Percentiles rank a stretch among this genome's conserved stretches.
Conservation (phyloP, 164 flowering plant genomes). For the Chloranthus sessilifolius region DNA sequence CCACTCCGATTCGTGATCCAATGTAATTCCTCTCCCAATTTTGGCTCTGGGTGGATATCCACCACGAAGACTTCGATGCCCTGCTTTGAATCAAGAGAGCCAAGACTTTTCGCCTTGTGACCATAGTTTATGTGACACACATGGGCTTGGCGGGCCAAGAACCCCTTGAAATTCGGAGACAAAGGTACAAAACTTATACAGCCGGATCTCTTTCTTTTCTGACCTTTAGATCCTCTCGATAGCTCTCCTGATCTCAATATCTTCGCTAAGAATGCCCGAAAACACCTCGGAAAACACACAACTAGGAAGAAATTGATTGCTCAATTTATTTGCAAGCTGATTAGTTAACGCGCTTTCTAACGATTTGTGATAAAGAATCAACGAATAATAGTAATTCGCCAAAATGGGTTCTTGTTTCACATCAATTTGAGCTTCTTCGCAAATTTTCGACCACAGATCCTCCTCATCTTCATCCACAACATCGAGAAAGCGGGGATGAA, state of each 20-base stretch:
- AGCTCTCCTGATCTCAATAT: conserved; percentile 29
- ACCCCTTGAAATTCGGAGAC: conserved; percentile 69
- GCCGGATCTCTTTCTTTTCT: conserved; percentile 76
- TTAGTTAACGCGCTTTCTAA: conserved; percentile 52
- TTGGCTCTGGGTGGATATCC: conserved; percentile 83
- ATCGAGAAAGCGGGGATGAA: background rate
- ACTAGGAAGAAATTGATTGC: conserved; percentile 31
- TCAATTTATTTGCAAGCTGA: conserved; percentile 40
- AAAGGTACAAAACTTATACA: conserved; percentile 63
- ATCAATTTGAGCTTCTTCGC: conserved; percentile 49
- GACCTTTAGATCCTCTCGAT: conserved; percentile 51
- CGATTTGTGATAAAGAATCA: conserved; percentile 42
- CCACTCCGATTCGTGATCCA: conserved; percentile 83
- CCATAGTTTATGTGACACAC: conserved; percentile 64
- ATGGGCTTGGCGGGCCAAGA: conserved; percentile 67
- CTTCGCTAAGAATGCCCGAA: conserved; percentile 26
- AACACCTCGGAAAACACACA: conserved; percentile 43
- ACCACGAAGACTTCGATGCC: conserved; percentile 64
- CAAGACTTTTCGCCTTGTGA: conserved; percentile 33
- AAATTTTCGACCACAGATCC: conserved; percentile 41
- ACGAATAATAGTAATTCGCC: conserved; percentile 29
- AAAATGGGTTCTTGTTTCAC: conserved; percentile 53
- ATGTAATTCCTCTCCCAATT: conserved; percentile 58
- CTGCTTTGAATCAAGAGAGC: conserved; percentile 63
- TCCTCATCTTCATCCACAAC: conserved; percentile 12